Percentiles rank a stretch among this genome's conserved stretches.
phyloP scores from a whole-genome alignment of 352 stramenopile species.

The Phytophthora brassicae region DNA sequence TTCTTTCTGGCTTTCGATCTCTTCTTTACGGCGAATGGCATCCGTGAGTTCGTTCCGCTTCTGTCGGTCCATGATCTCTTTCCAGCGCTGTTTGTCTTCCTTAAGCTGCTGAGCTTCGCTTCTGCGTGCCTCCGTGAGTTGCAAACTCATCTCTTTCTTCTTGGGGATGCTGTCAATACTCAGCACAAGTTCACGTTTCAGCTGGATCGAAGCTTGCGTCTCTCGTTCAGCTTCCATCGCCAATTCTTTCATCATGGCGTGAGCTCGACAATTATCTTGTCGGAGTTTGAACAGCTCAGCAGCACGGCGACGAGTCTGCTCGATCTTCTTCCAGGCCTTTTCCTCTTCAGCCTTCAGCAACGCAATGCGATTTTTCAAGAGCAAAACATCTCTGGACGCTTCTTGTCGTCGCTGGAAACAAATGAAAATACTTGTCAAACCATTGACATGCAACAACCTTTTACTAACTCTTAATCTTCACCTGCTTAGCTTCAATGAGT shows the following conservation, averaged over 20 bases:
- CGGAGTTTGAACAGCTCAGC: slow-evolving; percentile 71
- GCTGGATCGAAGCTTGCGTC: slow-evolving; percentile 67
- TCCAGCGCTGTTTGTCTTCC: slow-evolving; percentile 83
- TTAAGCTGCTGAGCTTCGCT: slow-evolving; percentile 75
- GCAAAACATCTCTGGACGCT: slow-evolving; percentile 66
- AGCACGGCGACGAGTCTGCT: slow-evolving; percentile 75
- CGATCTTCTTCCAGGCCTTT: slow-evolving; percentile 86
- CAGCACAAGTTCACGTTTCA: slow-evolving; percentile 75
- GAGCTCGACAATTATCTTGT: slow-evolving; percentile 65
- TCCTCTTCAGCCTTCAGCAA: slow-evolving; percentile 81
- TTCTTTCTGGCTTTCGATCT: slow-evolving; percentile 70
- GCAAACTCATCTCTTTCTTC: slow-evolving; percentile 74
- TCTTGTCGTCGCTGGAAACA: slow-evolving; percentile 66
- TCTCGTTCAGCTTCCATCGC: slow-evolving; percentile 58
- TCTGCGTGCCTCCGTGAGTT: slow-evolving; percentile 67
- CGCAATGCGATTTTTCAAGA: slow-evolving; percentile 81
- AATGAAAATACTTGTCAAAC: slow-evolving; percentile 5
- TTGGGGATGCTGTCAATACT: slow-evolving; percentile 81
- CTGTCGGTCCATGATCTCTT: slow-evolving; percentile 63
- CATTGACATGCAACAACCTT: too few species aligned
- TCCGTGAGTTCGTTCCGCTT: slow-evolving; percentile 67
- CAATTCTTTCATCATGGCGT: slow-evolving; percentile 61
- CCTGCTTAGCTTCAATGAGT: slow-evolving; percentile 82
- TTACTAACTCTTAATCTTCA: slow-evolving; percentile 11
- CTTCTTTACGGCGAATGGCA: slow-evolving; percentile 68